Evolutionary conservation across 768 basidiomycete species (phyloP), one percentile per base, ranked within the genome.

Genomic region (Gelatoporia subvermispora): DNA sequence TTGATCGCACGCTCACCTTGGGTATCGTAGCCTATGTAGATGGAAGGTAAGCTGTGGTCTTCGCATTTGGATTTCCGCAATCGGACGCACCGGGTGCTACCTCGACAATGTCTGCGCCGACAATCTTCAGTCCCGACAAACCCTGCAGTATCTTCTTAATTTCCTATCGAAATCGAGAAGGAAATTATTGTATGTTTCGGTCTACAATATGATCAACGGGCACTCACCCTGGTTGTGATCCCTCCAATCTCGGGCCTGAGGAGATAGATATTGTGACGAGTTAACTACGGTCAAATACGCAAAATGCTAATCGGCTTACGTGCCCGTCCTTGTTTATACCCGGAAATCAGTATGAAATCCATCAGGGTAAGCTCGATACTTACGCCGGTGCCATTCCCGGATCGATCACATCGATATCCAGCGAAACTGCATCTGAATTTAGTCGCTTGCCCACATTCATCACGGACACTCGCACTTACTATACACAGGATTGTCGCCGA

Each of bases 111-210:
- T 70, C 67, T 7, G 65, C 67, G 31, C 67, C 68, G 22, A 70
- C 65, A 43, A 68, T 62, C 55, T 68, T 68, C 42, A 70, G 63
- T 40, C 62, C 67, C 1, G 60, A 49, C 7, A 68, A 55, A 13
- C 66, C 66, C 38, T 65, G 61, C 11, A 70, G 58, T 48, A 70
- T 70, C 50, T 66, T 64, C 58, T 66, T 66, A 46, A 70, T 61
- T 45, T 68, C 65, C 59, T 58, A 41, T 39, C 8, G n/a, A n/a
- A n/a, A n/a, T n/a, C 8, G 16, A 24, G 22, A 20, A 17, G 16
- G 17, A 41, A 18, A 40, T 24, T 17, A 22, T 3, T 17, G 45
- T 40, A 38, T 8, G 13, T 13, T 18, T 25, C 13, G 18, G 5
- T 13, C 22, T 17, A 18, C 20, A 2, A n/a, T 21, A 25, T 28